These are phyloP conservation scores for Colletotrichum australisinense DNA, from an alignment of 2,329 filamentous ascomycete species.

Conservation along the genomic window DNA sequence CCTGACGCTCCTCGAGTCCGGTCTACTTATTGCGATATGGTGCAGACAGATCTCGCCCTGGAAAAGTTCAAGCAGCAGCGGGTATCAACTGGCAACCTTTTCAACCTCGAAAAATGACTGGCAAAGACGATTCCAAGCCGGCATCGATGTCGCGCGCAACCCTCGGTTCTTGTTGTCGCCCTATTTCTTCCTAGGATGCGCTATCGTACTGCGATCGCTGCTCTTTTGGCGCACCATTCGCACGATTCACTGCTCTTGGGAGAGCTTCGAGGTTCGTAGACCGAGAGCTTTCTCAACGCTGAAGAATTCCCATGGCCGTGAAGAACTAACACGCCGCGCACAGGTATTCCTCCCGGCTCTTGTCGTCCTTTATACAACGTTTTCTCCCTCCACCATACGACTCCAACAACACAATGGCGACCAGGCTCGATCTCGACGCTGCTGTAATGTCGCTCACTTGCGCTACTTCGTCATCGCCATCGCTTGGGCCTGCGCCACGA, in stretches of 20 bases:
- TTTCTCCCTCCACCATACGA: conserved; percentile 37
- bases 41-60: conserved; percentile 19
- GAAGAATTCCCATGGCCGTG: too few relatives aligned
- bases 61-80: conserved; percentile 6
- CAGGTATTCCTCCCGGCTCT: conserved; percentile 48
- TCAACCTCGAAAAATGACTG: neutral
- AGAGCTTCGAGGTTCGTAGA: conserved; percentile 47
- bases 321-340: neutral
- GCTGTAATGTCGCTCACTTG: conserved; percentile 14
- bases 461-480: conserved; percentile 41
- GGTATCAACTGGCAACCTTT: conserved; percentile 7
- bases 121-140: conserved; percentile 16
- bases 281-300: neutral
- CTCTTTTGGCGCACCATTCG: conserved; percentile 46
- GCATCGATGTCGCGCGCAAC: conserved; percentile 7
- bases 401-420: conserved; percentile 40
- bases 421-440: conserved; percentile 20
- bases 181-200: conserved; percentile 38
- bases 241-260: conserved; percentile 47
- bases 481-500: conserved; percentile 46
- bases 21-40: conserved; percentile 37
- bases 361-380: conserved; percentile 39
- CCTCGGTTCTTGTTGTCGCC: conserved; percentile 32
- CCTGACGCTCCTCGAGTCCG: conserved; percentile 41
- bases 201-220: conserved; percentile 41